phyloP scores from a whole-genome alignment of 179 eudicot genomes.

The Spinacia oleracea region DNA sequence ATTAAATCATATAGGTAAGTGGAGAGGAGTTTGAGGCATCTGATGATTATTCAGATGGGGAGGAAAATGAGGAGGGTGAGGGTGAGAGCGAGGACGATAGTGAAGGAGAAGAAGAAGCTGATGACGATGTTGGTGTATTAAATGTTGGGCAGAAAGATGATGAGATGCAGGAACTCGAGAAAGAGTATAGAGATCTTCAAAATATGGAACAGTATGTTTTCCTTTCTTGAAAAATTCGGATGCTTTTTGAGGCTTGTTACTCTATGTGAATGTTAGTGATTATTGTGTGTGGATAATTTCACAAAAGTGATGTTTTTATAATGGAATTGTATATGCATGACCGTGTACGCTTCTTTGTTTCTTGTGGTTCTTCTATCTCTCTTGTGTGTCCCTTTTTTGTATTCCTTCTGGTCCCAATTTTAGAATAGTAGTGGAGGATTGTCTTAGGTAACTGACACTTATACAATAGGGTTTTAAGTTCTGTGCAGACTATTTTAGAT shows the following conservation, averaged over 20 bases:
- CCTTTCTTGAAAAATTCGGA: neutral
- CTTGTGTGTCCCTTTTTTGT: neutral
- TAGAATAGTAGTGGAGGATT: neutral
- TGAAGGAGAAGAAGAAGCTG: conserved; percentile 23
- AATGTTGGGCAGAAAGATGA: conserved; percentile 36
- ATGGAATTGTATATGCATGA: neutral
- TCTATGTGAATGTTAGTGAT: neutral
- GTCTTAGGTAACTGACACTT: neutral
- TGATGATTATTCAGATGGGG: conserved; percentile 26
- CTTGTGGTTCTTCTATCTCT: neutral
- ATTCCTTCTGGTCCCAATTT: neutral
- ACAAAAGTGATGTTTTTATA: neutral
- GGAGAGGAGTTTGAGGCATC: conserved; percentile 28
- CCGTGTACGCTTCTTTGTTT: neutral
- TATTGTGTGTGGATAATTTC: neutral
- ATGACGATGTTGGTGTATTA: conserved; percentile 20
- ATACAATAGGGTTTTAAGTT: neutral
- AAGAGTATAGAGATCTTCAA: conserved; percentile 54
- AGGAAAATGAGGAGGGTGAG: conserved; percentile 17
- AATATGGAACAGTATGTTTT: conserved; percentile 70
- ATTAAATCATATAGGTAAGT: conserved; percentile 23
- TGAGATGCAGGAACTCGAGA: conserved; percentile 80
- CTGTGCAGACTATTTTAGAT: neutral
- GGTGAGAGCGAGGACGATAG: conserved; percentile 21
- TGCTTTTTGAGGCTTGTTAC: neutral